These are phyloP conservation scores for Pterocarpus macrocarpus DNA, from an alignment of 306 rosid species.

Conservation along the genomic window DNA sequence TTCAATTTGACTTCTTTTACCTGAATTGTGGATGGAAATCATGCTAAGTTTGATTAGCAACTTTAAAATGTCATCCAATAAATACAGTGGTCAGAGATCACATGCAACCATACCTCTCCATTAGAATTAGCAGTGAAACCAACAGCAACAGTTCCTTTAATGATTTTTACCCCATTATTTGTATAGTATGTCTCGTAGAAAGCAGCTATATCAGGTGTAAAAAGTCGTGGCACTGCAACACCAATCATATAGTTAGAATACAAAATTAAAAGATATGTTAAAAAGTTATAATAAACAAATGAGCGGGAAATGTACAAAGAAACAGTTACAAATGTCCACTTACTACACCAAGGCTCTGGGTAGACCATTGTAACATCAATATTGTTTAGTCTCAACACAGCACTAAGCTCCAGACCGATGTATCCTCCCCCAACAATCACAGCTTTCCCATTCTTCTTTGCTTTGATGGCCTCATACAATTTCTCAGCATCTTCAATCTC, in stretches of 20 bases:
- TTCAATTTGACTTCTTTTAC: slow-evolving; percentile 74
- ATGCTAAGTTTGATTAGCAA: neutral
- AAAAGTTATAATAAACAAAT: neutral
- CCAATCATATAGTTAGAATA: neutral
- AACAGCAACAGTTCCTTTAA: slow-evolving; percentile 78
- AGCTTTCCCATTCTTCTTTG: slow-evolving; percentile 83
- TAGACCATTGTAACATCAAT: slow-evolving; percentile 89
- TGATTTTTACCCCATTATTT: slow-evolving; percentile 71
- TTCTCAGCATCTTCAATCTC: slow-evolving; percentile 92
- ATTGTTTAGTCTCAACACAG: slow-evolving; percentile 81
- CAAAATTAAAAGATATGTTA: neutral
- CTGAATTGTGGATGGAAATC: slow-evolving; percentile 48
- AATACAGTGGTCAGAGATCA: neutral
- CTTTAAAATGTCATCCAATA: neutral
- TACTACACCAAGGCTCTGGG: slow-evolving; percentile 99
- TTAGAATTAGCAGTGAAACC: slow-evolving; percentile 68
- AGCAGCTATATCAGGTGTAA: slow-evolving; percentile 71
- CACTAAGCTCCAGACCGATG: slow-evolving; percentile 95
- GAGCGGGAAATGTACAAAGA: neutral
- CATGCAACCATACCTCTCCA: slow-evolving; percentile 65
- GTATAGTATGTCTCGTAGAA: slow-evolving; percentile 76
- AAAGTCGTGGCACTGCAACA: slow-evolving; percentile 82
- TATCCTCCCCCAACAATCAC: slow-evolving; percentile 99
- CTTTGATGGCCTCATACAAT: slow-evolving; percentile 72
- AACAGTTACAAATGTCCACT: slow-evolving; percentile 55